A percentile compares a stretch with the other conserved stretches of the same genome.
phyloP scores from a whole-genome alignment of 2,329 filamentous ascomycete genomes.

The Nothophoma quercina region DNA sequence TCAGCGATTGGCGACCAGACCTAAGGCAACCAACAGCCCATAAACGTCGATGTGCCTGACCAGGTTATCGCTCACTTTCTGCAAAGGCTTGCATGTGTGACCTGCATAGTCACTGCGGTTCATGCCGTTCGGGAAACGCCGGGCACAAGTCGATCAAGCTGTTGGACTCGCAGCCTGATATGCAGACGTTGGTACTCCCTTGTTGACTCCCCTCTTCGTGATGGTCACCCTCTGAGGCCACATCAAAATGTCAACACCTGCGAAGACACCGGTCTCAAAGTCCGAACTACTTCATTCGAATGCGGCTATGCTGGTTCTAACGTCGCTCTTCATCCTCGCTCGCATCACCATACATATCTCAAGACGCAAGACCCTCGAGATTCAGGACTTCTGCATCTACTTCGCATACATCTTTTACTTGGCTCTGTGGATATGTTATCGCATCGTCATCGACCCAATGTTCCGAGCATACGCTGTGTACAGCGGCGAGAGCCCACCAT shows the following conservation, averaged over 20 bases:
- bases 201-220: no score
- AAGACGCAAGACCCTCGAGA: not conserved
- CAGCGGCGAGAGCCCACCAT: not conserved
- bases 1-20: no score
- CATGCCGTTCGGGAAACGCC: no score
- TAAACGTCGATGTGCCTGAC: no score
- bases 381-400: not conserved
- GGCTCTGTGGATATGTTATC: not conserved
- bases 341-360: not conserved
- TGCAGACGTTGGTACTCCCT: no score
- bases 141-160: no score
- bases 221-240: not conserved
- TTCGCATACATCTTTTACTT: not conserved
- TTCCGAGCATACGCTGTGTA: not conserved
- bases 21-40: no score
- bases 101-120: no score
- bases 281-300: not conserved
- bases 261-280: not conserved
- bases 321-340: not conserved
- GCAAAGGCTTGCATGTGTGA: no score
- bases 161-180: no score
- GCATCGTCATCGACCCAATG: not conserved
- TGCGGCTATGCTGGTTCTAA: not conserved
- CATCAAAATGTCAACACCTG: not conserved
- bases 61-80: no score